A percentile compares a stretch with the other conserved stretches of the same genome.
These are phyloP conservation scores for Thinopyrum elongatum DNA, from an alignment of 176 grass and related monocot genomes.

Conservation along the genomic window DNA sequence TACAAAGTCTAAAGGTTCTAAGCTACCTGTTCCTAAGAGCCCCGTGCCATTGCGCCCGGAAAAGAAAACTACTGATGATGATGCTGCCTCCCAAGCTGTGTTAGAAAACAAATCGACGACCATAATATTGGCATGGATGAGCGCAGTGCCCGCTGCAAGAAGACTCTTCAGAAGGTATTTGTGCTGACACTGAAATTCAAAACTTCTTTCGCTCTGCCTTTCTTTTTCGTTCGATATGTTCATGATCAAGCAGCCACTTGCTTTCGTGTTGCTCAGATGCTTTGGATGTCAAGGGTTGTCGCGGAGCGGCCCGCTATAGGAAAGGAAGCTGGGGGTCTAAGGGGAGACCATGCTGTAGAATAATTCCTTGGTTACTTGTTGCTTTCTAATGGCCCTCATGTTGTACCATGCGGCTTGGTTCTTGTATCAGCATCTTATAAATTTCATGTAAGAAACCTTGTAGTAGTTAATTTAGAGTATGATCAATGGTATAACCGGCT, in stretches of 20 bases:
- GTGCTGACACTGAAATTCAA: background rate
- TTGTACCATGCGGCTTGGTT: no score
- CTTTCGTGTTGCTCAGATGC: conserved; percentile 59
- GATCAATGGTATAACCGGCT: no score
- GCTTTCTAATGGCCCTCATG: no score
- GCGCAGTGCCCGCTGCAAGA: conserved; percentile 85
- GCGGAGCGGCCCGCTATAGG: conserved; percentile 39
- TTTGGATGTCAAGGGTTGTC: conserved; percentile 84
- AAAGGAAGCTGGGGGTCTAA: conserved; percentile 35
- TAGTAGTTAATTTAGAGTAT: no score
- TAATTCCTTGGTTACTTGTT: no score
- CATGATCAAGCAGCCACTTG: background rate
- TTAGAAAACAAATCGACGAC: conserved; percentile 85
- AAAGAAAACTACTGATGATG: conserved; percentile 74
- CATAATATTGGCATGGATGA: conserved; percentile 91
- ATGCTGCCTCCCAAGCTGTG: conserved; percentile 61
- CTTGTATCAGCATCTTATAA: no score
- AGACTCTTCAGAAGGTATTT: conserved; percentile 76
- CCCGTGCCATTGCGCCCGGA: conserved; percentile 65
- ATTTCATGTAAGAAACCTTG: no score
- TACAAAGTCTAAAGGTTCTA: conserved; percentile 29
- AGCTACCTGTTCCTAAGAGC: conserved; percentile 31
- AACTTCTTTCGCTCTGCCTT: background rate
- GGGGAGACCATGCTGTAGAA: no score
- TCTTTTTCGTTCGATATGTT: background rate